Evolutionary conservation across 1,284 basidiomycete genomes (phyloP).

Genomic region (Trametes polyzona): DNA sequence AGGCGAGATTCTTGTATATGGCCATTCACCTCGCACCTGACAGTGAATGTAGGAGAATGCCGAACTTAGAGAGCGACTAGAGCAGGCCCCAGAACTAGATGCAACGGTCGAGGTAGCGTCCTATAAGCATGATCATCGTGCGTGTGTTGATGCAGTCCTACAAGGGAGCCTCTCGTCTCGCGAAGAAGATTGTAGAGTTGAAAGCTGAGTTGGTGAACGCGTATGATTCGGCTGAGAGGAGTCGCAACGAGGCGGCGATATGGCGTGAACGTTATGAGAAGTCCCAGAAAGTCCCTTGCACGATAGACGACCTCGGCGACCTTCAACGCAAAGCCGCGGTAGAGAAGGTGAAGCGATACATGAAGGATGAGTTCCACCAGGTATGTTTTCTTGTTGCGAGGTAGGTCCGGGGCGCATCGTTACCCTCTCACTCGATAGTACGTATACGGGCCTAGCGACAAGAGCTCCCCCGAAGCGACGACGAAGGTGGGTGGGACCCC

Average conservation of each 20-base stretch:
- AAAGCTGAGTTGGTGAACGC: background rate
- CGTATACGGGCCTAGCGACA: too few relatives aligned
- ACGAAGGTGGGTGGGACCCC: too few relatives aligned
- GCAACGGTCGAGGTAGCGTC: too few relatives aligned
- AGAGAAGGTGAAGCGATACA: background rate
- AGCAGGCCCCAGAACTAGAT: too few relatives aligned
- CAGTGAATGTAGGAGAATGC: too few relatives aligned
- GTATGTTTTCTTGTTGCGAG: background rate
- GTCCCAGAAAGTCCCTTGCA: background rate
- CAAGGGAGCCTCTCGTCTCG: background rate
- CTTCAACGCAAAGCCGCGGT: background rate
- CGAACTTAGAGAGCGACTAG: too few relatives aligned
- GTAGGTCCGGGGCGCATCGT: too few relatives aligned
- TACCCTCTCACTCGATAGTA: too few relatives aligned
- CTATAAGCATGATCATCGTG: too few relatives aligned
- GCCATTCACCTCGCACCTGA: too few relatives aligned
- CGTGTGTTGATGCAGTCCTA: too few relatives aligned
- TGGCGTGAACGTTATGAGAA: background rate
- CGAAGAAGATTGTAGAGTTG: background rate
- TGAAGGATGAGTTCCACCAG: background rate
- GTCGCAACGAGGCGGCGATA: background rate
- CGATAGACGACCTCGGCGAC: background rate
- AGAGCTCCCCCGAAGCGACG: too few relatives aligned
- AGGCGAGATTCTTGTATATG: slow-evolving; percentile 14
- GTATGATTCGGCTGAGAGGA: background rate